Base-by-base conservation (phyloP, 1,284 basidiomycete species). In the Pholiota adiposa region DNA sequence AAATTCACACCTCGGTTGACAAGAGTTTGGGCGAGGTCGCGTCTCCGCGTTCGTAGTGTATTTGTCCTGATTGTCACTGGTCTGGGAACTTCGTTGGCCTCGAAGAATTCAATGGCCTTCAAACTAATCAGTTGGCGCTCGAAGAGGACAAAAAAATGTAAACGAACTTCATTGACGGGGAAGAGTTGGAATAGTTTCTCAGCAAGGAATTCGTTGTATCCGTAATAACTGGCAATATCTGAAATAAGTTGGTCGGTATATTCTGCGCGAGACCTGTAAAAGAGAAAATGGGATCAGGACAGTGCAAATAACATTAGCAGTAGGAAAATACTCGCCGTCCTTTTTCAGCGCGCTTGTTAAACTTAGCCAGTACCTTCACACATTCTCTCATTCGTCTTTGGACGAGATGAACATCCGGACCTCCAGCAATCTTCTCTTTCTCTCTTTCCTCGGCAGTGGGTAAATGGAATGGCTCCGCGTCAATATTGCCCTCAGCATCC, bases 1-100 rank as follows among this genome's bases (percentile, higher is more conserved):
- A 99, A 85, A 69, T 94, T 96, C 62, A 98, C 97, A 44, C 97
- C 96, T 56, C 97, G 89, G 75, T 97, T 98, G 73, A 99, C 92
- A 44, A 99, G 83, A 1, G 89, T 86, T 75, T 99, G 97, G 0
- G 95, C 97, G 56, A 99, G 87, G 74, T 99, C 97, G 52, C 97
- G 86, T 61, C 97, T 84, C 61, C 97, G 86, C 1, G 96, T 96
- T 63, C 94, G 92, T 14, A 99, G 84, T 4, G 97, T 99, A 76
- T 99, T 99, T 52, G 96, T 96, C 56, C 97, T 92, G 71, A 99
- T 98, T 5, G 97, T 99, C 21, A 99, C 96, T 7, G 97, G 97
- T 61, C 97, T 88, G 14, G 96, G 89, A 2, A 96, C 88, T 75
- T 99, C 97, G 75, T 99, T 99, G 14, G 97, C 92, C 76, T 99